Base-by-base conservation (phyloP, 192 early-diverging fungal species). In the Fimicolochytrium jonesii region DNA sequence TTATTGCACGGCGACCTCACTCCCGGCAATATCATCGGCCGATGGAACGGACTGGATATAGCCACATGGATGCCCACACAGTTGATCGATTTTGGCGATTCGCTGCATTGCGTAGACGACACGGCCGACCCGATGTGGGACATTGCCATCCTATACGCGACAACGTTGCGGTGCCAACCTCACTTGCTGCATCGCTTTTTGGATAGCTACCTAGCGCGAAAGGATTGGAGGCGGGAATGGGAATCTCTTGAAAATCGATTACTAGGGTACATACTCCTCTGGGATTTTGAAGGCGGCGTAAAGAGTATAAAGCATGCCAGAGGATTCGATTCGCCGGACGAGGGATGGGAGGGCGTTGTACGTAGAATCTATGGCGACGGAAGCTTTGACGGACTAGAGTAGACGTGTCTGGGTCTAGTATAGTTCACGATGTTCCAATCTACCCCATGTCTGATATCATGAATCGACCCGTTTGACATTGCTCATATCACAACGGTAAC, bases 21-120 rank as follows among this genome's bases (percentile, higher is more conserved):
- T 13, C 26, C 66, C 22, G 65, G 65, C 36, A 72, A 72, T 37
- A 44, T 72, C 11, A 25, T 72, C 11, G 66, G 69, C 18, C 22
- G 13, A 20, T 20, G n/a, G 20, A 32, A 22, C 18, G 30, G 15
- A 17, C 30, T 15, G 17, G 37, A 59, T 9, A 36, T 7, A n/a
- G 37, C 17, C 59, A 1, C 0, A 35, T 67, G 55, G 46, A 4
- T 6, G 9, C 67, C 67, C 23, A 20, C n/a, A 6, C 26, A 30
- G 22, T 4, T 69, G 22, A 70, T 72, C 15, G 70, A 72, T 45
- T 67, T 69, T 45, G 70, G 64, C 1, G 70, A 72, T 47, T 46
- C 28, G 6, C 13, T 11, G 17, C 1, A n/a, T 0, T 17, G 1
- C 20, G 43, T 15, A 3, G 42, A 9, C 44, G 26, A 9, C 28